Evolutionary conservation across 768 basidiomycete genomes (phyloP).

Genomic region (Lyophyllum atratum): DNA sequence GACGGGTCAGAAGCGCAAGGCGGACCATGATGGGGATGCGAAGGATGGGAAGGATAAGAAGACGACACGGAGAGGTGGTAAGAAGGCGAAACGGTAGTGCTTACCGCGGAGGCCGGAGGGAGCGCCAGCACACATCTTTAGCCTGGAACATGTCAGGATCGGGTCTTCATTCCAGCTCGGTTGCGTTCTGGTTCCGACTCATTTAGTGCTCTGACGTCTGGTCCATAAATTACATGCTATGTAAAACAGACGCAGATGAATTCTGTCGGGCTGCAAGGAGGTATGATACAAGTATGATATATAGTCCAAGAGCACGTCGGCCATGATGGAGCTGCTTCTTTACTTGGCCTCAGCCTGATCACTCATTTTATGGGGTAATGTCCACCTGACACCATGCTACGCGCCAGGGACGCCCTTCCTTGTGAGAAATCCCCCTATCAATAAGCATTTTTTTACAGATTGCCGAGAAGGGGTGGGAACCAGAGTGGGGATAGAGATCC

Average conservation of each 20-base stretch:
- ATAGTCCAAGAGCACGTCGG: background rate
- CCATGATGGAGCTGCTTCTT: background rate
- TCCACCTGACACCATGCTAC: background rate
- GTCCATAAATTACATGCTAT: no score
- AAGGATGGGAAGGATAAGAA: constrained; percentile 45
- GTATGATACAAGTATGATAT: background rate
- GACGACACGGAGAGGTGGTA: constrained; percentile 44
- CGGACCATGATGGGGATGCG: constrained; percentile 30
- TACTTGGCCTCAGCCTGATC: background rate
- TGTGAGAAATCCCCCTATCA: background rate
- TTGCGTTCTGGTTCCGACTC: no score
- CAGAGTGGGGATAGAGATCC: constrained; percentile 12
- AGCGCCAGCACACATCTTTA: no score
- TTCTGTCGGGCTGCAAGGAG: background rate
- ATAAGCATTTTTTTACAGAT: no score
- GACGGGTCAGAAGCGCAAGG: constrained; percentile 62
- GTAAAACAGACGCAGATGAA: no score
- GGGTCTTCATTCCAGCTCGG: no score
- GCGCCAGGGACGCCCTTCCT: background rate
- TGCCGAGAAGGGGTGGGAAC: constrained; percentile 2
- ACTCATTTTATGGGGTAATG: background rate
- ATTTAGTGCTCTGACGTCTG: no score
- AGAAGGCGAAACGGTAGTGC: constrained; percentile 41
- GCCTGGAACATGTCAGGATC: no score
- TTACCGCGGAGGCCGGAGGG: background rate